phyloP scores from a whole-genome alignment of 768 basidiomycete genomes.

The Rubroboletus pulcherrimus region DNA sequence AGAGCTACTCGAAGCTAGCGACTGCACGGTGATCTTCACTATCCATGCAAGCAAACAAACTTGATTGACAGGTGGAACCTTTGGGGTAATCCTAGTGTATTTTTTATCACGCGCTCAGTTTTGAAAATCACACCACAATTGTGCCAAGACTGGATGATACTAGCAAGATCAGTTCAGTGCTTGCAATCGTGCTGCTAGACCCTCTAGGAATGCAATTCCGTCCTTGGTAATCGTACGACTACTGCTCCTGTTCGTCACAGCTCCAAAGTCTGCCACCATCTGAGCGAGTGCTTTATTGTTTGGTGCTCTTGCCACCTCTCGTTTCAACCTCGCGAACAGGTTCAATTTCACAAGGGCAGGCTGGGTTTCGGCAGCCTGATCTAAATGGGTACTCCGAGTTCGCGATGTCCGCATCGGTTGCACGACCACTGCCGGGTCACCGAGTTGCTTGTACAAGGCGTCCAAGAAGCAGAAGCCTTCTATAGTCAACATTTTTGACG shows the following conservation, averaged over 20 bases:
- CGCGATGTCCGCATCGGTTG: constrained; percentile 47
- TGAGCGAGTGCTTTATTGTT: constrained; percentile 55
- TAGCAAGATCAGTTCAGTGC: constrained; percentile 16
- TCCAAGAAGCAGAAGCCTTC: constrained; percentile 72
- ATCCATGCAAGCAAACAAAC: background rate
- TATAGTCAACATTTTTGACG: constrained; percentile 61
- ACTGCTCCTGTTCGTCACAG: constrained; percentile 62
- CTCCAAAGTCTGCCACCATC: constrained; percentile 69
- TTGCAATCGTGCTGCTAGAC: constrained; percentile 51
- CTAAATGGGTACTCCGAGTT: constrained; percentile 40
- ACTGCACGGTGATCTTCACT: background rate
- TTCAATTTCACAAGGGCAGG: constrained; percentile 55
- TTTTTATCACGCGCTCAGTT: background rate
- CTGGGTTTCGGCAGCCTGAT: constrained; percentile 38
- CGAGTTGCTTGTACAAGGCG: constrained; percentile 64
- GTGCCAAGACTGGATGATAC: background rate
- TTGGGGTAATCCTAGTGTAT: constrained; percentile 1
- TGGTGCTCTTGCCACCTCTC: constrained; percentile 48
- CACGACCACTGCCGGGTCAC: constrained; percentile 59
- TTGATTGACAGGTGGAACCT: background rate
- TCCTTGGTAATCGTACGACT: constrained; percentile 77
- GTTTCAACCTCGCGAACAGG: constrained; percentile 53
- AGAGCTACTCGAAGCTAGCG: too few relatives aligned
- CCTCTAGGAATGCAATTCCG: constrained; percentile 65
- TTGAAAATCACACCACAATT: background rate